Percentiles rank a stretch among this genome's conserved stretches.
Evolutionary conservation across 1,284 basidiomycete species (phyloP).

Genomic region (Phenoliferia sp.): DNA sequence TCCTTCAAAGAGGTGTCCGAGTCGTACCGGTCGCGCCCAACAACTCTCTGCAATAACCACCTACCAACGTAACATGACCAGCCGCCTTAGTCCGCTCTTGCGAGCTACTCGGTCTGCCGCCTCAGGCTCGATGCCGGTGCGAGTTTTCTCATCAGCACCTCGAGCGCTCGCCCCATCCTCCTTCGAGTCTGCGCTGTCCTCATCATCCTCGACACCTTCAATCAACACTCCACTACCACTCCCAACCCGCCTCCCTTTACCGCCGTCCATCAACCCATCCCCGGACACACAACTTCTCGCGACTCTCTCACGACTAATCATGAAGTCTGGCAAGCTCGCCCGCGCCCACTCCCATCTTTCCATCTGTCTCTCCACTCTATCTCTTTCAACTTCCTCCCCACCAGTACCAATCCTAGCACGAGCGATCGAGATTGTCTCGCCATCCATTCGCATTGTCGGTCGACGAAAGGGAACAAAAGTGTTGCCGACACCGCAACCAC

Average conservation of each 20-base stretch:
- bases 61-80: too few species aligned
- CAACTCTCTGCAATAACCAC: too few species aligned
- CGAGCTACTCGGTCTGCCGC: too few species aligned
- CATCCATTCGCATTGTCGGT: slow-evolving; percentile 41
- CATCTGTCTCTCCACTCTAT: slow-evolving; percentile 38
- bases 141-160: too few species aligned
- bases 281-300: slow-evolving; percentile 40
- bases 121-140: too few species aligned
- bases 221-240: neutral
- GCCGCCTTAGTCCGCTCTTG: too few species aligned
- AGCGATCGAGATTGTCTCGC: slow-evolving; percentile 40
- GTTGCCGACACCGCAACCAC: slow-evolving; percentile 41
- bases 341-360: slow-evolving; percentile 39
- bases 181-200: neutral
- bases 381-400: slow-evolving; percentile 37
- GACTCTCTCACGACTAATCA: slow-evolving; percentile 41
- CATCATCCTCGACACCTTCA: neutral
- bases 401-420: slow-evolving; percentile 42
- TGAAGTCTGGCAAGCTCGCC: slow-evolving; percentile 45
- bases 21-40: too few species aligned
- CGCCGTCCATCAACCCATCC: slow-evolving; percentile 10
- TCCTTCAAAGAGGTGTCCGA: too few species aligned
- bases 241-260: neutral
- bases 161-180: neutral
- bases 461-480: slow-evolving; percentile 43